Conservation (phyloP, 805 yeast genomes). For the Ogataea parapolymorpha region DNA sequence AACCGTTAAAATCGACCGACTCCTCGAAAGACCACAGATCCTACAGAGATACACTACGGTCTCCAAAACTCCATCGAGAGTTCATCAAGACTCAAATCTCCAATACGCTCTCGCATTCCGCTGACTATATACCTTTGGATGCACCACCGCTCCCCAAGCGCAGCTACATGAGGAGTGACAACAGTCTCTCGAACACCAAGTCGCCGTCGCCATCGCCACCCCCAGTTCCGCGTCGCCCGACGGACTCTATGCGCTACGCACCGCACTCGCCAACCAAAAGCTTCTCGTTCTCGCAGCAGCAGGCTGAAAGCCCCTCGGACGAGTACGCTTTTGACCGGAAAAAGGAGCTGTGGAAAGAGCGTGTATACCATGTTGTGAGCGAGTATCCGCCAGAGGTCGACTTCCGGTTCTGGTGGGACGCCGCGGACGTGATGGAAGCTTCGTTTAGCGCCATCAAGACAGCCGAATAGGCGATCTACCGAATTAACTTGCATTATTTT, state of each 20-base stretch:
- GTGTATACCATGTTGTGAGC: constrained; percentile 42
- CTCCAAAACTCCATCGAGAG: constrained; percentile 6
- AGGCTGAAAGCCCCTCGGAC: constrained; percentile 7
- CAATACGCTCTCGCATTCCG: constrained; percentile 5
- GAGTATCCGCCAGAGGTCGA: constrained; percentile 38
- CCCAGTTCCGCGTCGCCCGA: constrained; percentile 14
- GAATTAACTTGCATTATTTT: constrained; percentile 17
- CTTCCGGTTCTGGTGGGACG: constrained; percentile 43
- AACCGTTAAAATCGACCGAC: constrained; percentile 13
- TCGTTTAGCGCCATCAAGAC: constrained; percentile 20
- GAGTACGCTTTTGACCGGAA: constrained; percentile 41
- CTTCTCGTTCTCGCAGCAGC: constrained; percentile 7
- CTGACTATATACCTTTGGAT: constrained; percentile 3
- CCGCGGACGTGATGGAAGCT: constrained; percentile 37
- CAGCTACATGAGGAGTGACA: constrained; percentile 3
- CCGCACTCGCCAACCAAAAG: constrained; percentile 7
- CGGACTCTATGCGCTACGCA: constrained; percentile 4
- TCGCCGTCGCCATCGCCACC: constrained; percentile 13
- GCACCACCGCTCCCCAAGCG: constrained; percentile 15
- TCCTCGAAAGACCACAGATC: background rate
- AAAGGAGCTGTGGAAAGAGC: constrained; percentile 53
- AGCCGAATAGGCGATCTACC: background rate
- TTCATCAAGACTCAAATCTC: constrained; percentile 6
- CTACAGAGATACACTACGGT: constrained; percentile 8
- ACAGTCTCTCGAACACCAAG: background rate